These are phyloP conservation scores for Yueomyces sinensis DNA, from an alignment of 805 yeast species.

Conservation along the genomic window DNA sequence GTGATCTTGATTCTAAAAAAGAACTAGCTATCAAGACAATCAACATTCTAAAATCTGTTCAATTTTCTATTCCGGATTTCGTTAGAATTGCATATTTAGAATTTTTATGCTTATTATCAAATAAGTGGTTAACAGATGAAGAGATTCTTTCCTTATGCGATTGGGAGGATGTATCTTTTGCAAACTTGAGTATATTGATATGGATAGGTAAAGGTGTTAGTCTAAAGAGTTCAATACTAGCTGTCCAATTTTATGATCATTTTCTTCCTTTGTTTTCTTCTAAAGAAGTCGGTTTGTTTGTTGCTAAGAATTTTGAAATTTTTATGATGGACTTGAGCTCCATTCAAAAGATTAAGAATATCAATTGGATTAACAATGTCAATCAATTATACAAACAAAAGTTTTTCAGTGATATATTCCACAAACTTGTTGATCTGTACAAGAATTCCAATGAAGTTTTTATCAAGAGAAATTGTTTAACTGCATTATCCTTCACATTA, in stretches of 20 bases:
- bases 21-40: background rate
- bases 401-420: constrained; percentile 49
- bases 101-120: constrained; percentile 14
- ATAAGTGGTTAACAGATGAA: constrained; percentile 18
- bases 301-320: constrained; percentile 48
- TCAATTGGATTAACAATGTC: constrained; percentile 39
- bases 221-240: constrained; percentile 36
- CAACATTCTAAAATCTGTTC: constrained; percentile 1
- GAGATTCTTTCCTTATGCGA: constrained; percentile 5
- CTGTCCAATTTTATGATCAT: constrained; percentile 22
- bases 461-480: constrained; percentile 39
- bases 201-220: constrained; percentile 69
- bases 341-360: constrained; percentile 34
- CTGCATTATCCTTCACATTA: constrained; percentile 54
- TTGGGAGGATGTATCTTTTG: constrained; percentile 7
- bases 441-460: constrained; percentile 14
- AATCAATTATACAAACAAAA: constrained; percentile 70
- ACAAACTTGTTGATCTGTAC: constrained; percentile 38
- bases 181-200: constrained; percentile 38
- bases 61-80: constrained; percentile 4
- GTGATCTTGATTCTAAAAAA: constrained; percentile 5
- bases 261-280: constrained; percentile 27
- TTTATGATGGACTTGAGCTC: constrained; percentile 55
- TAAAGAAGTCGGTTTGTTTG: constrained; percentile 23
- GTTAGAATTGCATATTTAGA: constrained; percentile 19